These are phyloP conservation scores for Graphilbum ipis-grandicollis DNA, from an alignment of 2,329 filamentous ascomycete species.

Conservation along the genomic window DNA sequence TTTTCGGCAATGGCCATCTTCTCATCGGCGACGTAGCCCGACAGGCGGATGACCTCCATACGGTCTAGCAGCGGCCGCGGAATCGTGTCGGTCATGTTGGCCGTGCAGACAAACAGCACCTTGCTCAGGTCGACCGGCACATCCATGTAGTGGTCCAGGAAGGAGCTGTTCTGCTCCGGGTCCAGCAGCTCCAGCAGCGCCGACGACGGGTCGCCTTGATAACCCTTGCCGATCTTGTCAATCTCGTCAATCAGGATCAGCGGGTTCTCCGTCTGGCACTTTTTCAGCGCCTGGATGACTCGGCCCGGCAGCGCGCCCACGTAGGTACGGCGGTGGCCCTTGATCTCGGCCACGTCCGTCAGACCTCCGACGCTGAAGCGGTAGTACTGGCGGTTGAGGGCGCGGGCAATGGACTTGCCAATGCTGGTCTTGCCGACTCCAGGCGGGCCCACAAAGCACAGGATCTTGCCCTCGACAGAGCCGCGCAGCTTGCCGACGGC, in stretches of 20 bases:
- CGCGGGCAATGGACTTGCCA: conserved; percentile 91
- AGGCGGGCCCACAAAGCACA: conserved; percentile 92
- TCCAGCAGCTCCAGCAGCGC: conserved; percentile 87
- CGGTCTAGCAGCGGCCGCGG: conserved; percentile 83
- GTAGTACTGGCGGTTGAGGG: conserved; percentile 92
- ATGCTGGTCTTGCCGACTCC: conserved; percentile 98
- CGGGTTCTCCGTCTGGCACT: conserved; percentile 97
- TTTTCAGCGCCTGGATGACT: conserved; percentile 96
- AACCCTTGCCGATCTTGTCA: conserved; percentile 92
- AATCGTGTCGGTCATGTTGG: conserved; percentile 97
- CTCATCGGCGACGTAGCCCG: conserved; percentile 92
- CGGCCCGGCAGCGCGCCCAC: conserved; percentile 89
- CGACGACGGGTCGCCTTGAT: conserved; percentile 91
- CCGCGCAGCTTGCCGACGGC: conserved; percentile 93
- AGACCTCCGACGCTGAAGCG: conserved; percentile 94
- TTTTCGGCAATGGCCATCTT: conserved; percentile 96
- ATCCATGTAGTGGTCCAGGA: conserved; percentile 97
- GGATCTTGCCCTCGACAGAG: conserved; percentile 93
- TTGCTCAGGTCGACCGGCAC: conserved; percentile 95
- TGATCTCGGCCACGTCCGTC: conserved; percentile 96
- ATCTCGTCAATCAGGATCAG: conserved; percentile 93
- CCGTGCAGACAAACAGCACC: conserved; percentile 95
- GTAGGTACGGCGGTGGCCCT: conserved; percentile 90
- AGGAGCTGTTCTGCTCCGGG: conserved; percentile 92
- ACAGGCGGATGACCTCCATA: conserved; percentile 95